Evolutionary conservation across 2,329 filamentous ascomycete genomes (phyloP).

Genomic region (Talaromyces amestolkiae): DNA sequence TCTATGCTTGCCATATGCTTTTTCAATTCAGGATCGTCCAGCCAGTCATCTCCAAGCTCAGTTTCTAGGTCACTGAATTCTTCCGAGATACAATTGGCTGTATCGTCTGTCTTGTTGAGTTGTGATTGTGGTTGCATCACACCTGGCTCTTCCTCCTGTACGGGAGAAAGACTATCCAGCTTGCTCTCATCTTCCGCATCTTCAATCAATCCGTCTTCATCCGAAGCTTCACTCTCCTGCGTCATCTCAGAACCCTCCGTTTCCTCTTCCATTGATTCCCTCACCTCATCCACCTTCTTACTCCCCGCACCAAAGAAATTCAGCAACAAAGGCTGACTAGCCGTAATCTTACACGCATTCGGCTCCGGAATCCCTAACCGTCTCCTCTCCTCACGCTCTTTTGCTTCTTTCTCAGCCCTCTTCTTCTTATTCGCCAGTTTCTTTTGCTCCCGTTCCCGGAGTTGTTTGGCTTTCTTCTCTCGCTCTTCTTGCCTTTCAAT

Average conservation of each 20-base stretch:
- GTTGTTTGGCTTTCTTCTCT: conserved; percentile 39
- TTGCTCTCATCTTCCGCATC: not conserved
- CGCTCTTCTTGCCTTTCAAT: conserved; percentile 45
- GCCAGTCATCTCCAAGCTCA: conserved; percentile 18
- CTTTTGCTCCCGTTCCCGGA: conserved; percentile 36
- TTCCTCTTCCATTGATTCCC: conserved; percentile 4
- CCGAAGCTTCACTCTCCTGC: not conserved
- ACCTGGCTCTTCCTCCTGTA: not conserved
- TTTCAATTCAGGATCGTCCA: conserved; percentile 3
- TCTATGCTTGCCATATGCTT: conserved; percentile 8
- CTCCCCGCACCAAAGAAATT: conserved; percentile 29
- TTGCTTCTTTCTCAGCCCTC: conserved; percentile 35
- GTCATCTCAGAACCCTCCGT: not conserved
- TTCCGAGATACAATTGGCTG: not conserved
- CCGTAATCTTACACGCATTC: conserved; percentile 28
- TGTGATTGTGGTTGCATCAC: not conserved
- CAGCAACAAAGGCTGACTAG: conserved; percentile 36
- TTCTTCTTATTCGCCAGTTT: conserved; percentile 36
- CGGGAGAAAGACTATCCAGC: not conserved
- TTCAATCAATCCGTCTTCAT: not conserved
- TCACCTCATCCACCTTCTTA: conserved; percentile 4
- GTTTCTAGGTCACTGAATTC: conserved; percentile 11
- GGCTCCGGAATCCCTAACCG: conserved; percentile 34
- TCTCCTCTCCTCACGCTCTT: conserved; percentile 34
- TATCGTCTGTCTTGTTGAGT: not conserved